Evolutionary conservation across 2,329 filamentous ascomycete genomes (phyloP), one percentile per base, ranked within the genome.

Genomic region (Sporothrix globosa): DNA sequence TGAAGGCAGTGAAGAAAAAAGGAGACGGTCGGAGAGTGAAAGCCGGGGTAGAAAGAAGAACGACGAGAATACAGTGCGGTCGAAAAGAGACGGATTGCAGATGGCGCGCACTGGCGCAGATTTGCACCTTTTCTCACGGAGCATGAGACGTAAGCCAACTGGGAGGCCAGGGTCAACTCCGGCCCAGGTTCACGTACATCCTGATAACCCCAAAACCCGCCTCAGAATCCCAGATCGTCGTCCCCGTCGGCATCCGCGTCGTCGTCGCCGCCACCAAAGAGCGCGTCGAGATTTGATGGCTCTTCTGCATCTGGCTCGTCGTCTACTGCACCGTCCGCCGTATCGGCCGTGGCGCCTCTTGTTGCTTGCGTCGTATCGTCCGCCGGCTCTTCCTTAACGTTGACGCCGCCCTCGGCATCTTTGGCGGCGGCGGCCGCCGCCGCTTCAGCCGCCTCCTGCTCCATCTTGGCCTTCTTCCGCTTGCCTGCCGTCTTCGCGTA

Each of bases 201-300:
- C 30, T 6, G 34, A 2, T 9, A 34, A 9, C 34, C 34, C 14
- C 10, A 17, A 13, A 44, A 7, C 4, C 41, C 41, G 41, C 41
- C 3, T 44, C 41, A 63, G 21, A 63, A 46, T n/a, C 30, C 54
- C n/a, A 63, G 58, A 19, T 66, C 63, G 19, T 66, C 63, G 27
- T 66, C 63, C 27, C 63, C 63, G 30, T 66, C 63, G 24, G 63
- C 63, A 50, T 66, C 63, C 9, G 44, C 60, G 14, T 68, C 63
- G 48, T 71, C 70, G 53, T 71, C 67, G 52, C 27, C 70, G 46
- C 50, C 70, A 34, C 70, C 70, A 67, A 72, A 72, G 13, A 72
- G 70, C 7, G 61, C 70, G 41, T 72, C 70, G 17, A 72, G 48
- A 19, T 50, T 56, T 0, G 70, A 72, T 13, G 70, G 70, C 56